These are phyloP conservation scores for Aspergillus sp. DNA, from an alignment of 2,329 filamentous ascomycete genomes.

Conservation along the genomic window DNA sequence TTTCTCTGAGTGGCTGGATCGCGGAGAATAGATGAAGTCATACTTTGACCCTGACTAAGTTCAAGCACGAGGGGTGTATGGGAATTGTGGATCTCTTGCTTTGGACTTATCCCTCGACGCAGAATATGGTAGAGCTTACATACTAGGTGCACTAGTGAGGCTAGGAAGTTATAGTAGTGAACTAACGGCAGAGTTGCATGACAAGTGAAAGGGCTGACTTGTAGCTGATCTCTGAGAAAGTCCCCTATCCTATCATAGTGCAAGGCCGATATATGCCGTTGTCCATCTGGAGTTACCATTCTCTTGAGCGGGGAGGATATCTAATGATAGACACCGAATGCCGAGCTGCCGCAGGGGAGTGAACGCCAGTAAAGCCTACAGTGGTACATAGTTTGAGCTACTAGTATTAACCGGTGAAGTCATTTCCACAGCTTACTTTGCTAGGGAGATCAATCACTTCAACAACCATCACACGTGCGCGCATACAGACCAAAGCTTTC, in stretches of 20 bases:
- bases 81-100: neutral
- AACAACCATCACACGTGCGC: neutral
- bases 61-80: too few relatives aligned
- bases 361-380: neutral
- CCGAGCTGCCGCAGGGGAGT: neutral
- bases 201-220: neutral
- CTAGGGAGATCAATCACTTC: neutral
- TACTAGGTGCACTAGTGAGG: neutral
- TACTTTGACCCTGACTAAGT: too few relatives aligned
- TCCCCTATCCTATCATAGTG: neutral
- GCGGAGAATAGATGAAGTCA: too few relatives aligned
- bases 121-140: neutral
- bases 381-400: neutral
- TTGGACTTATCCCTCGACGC: neutral
- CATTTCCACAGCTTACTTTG: neutral
- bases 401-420: neutral
- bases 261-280: too few relatives aligned
- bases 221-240: neutral
- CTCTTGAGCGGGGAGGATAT: neutral
- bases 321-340: neutral
- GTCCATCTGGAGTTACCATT: too few relatives aligned
- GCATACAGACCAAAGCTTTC: neutral
- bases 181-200: neutral
- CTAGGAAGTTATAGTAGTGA: neutral
- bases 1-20: too few relatives aligned